phyloP scores from a whole-genome alignment of 768 basidiomycete genomes.

The Auricularia heimuer region DNA sequence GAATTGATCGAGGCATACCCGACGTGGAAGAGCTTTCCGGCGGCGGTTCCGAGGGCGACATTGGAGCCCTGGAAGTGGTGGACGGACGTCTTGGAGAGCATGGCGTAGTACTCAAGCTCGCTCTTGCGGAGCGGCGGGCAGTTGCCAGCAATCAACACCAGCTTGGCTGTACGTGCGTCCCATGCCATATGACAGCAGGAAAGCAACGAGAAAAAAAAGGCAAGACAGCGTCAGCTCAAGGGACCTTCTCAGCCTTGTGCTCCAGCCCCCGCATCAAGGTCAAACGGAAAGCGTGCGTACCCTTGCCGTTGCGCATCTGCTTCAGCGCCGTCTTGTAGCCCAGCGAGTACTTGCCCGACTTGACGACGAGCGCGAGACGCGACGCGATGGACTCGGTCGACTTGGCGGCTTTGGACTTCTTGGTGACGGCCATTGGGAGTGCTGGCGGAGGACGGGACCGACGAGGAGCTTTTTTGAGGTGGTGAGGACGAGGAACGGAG shows the following conservation, averaged over 20 bases:
- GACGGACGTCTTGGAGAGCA: conserved; percentile 97
- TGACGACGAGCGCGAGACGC: conserved; percentile 90
- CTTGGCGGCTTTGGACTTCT: conserved; percentile 92
- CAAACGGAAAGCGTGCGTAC: conserved; percentile 43
- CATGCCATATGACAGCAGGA: conserved; percentile 1
- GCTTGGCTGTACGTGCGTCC: conserved; percentile 60
- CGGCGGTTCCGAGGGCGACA: conserved; percentile 96
- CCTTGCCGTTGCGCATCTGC: conserved; percentile 96
- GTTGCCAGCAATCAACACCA: conserved; percentile 97
- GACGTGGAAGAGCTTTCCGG: conserved; percentile 98
- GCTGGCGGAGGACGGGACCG: conserved; percentile 5
- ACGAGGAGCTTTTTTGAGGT: neutral
- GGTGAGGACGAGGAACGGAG: neutral
- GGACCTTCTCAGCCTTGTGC: conserved; percentile 99
- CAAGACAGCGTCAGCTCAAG: conserved; percentile 51
- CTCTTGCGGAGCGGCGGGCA: conserved; percentile 98
- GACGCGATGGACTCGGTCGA: conserved; percentile 89
- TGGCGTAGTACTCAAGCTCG: conserved; percentile 99
- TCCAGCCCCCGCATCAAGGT: conserved; percentile 82
- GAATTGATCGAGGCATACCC: conserved; percentile 42
- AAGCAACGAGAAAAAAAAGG: conserved; percentile 16
- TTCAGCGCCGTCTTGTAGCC: conserved; percentile 99
- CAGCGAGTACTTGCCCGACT: conserved; percentile 94
- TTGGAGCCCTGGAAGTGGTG: conserved; percentile 98
- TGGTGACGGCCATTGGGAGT: conserved; percentile 77